Evolutionary conservation across 2,329 filamentous ascomycete species (phyloP), one percentile per base, ranked within the genome.

Genomic region (Aureobasidium sp.): DNA sequence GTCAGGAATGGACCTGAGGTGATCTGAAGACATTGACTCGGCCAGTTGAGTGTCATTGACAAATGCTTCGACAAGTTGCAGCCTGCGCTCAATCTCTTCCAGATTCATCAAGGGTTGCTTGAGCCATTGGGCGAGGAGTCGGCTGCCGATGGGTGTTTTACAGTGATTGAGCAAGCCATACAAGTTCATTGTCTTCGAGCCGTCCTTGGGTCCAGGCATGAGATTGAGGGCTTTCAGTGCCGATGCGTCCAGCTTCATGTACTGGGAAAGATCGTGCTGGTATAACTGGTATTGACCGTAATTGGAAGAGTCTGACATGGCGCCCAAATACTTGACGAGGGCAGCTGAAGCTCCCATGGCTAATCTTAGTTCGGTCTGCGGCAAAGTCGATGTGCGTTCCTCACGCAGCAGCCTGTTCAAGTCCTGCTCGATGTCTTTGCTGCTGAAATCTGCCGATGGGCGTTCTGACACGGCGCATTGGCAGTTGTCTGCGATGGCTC

Each of bases 281-380:
- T 97, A 99, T 17, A 99, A 83, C 73, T 93, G 90, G 71, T 95
- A 99, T 72, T 99, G 93, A 3, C 95, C 94, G 74, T 97, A 97
- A 75, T 99, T 99, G 62, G 90, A 91, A 1, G 90, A 80, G 72
- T 99, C 94, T 34, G 94, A 90, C 76, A 99, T 84, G 39, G 95
- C 87, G 39, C 89, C 88, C 3, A 99, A 83, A 68, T 99, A 99
- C 73, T 93, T 96, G 78, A 99, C 96, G 68, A 99, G 78, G 8
- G 93, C 90, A 6, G 94, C 88, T 0, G 94, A 92, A 34, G 94
- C 90, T 15, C 92, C 91, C 92, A 99, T 97, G 3, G 94, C 94
- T 49, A 97, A 81, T 76, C 96, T 97, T 60, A 97, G 79, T 64
- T 99, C 93, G 0, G 91, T 93, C 74, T 96, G 90, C 2, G 93